Percentiles rank a stretch among this genome's conserved stretches.
Evolutionary conservation across 2,329 filamentous ascomycete species (phyloP).

Genomic region (Mycosphaerella sp.): DNA sequence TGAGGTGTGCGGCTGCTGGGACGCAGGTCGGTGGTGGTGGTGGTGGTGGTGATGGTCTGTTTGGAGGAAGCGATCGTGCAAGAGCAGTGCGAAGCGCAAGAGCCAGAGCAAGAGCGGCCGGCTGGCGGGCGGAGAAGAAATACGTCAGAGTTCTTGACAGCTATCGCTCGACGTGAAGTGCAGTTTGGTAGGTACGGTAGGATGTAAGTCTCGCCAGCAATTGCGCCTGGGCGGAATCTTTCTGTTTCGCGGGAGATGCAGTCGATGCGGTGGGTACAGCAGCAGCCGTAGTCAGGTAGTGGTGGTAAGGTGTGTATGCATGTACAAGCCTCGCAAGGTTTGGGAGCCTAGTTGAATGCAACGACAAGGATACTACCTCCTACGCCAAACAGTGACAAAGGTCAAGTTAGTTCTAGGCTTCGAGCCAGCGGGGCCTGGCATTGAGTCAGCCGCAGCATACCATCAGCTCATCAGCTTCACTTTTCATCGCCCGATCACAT

Average conservation of each 20-base stretch:
- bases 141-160: neutral
- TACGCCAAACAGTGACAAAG: neutral
- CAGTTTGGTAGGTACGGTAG: neutral
- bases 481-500: neutral
- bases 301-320: neutral
- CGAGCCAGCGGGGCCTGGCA: neutral
- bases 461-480: neutral
- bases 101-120: neutral
- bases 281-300: too few species aligned
- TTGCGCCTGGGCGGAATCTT: neutral
- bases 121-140: neutral
- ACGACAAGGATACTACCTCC: neutral
- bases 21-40: too few species aligned
- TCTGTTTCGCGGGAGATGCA: neutral
- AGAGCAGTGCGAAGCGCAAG: neutral
- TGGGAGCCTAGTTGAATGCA: neutral
- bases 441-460: neutral
- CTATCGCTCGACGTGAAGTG: neutral
- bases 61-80: neutral
- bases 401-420: neutral
- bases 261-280: neutral
- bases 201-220: neutral
- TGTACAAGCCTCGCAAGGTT: neutral
- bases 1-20: too few species aligned
- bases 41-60: neutral